These are phyloP conservation scores for Schwanniomyces sp. DNA, from an alignment of 805 yeast species.

Conservation along the genomic window DNA sequence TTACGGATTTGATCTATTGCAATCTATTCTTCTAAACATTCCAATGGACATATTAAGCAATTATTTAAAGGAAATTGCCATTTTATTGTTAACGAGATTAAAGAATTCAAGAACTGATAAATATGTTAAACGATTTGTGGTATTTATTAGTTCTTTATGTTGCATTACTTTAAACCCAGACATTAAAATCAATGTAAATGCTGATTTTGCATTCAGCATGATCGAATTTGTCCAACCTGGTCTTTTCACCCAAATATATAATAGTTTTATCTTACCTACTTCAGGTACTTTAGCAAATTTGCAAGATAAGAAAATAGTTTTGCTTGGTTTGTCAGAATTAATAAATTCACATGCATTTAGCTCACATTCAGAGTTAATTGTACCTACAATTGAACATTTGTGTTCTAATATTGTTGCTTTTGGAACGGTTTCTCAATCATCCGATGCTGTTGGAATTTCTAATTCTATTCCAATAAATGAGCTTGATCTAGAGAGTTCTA, in stretches of 20 bases:
- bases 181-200: constrained; percentile 30
- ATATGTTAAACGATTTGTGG: constrained; percentile 67
- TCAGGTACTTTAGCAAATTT: constrained; percentile 48
- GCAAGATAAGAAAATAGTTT: constrained; percentile 54
- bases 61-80: constrained; percentile 69
- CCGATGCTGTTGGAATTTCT: constrained; percentile 7
- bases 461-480: constrained; percentile 39
- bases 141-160: constrained; percentile 51
- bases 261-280: constrained; percentile 54
- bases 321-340: constrained; percentile 50
- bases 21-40: constrained; percentile 59
- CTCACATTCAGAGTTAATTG: constrained; percentile 18
- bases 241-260: constrained; percentile 50
- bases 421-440: constrained; percentile 23
- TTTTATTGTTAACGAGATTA: constrained; percentile 74
- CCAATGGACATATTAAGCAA: constrained; percentile 50
- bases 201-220: constrained; percentile 56
- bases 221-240: constrained; percentile 73
- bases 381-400: constrained; percentile 33
- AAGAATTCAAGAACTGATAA: constrained; percentile 81
- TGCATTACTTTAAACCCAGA: constrained; percentile 31
- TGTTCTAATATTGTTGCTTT: constrained; percentile 27
- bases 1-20: constrained; percentile 83
- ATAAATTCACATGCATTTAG: constrained; percentile 25
- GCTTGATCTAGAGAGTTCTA: constrained; percentile 58